Percentiles rank a stretch among this genome's conserved stretches.
Evolutionary conservation across 2,329 filamentous ascomycete species (phyloP).

Genomic region (Metarhizium guizhouense): DNA sequence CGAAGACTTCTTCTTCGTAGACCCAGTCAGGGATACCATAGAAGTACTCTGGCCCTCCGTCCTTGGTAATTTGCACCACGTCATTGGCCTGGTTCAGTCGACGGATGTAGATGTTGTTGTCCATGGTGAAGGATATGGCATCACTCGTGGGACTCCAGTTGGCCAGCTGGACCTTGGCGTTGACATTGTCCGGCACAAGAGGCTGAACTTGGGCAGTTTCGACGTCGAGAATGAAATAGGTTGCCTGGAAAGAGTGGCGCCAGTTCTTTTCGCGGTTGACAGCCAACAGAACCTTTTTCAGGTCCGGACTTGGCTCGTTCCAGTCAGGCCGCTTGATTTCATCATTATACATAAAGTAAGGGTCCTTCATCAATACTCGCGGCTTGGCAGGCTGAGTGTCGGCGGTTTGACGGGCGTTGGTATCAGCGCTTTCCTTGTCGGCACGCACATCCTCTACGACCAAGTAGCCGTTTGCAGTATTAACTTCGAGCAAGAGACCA

Average conservation of each 20-base stretch:
- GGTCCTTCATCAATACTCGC: slow-evolving; percentile 66
- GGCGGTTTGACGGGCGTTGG: slow-evolving; percentile 23
- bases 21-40: slow-evolving; percentile 98
- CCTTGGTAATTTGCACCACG: slow-evolving; percentile 67
- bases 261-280: slow-evolving; percentile 69
- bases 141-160: slow-evolving; percentile 84
- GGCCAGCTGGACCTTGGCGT: slow-evolving; percentile 69
- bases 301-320: slow-evolving; percentile 69
- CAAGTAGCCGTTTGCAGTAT: slow-evolving; percentile 62
- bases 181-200: slow-evolving; percentile 59
- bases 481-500: slow-evolving; percentile 72
- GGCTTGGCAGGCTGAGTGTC: slow-evolving; percentile 33
- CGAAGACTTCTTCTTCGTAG: slow-evolving; percentile 63
- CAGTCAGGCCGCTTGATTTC: slow-evolving; percentile 46
- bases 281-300: slow-evolving; percentile 78
- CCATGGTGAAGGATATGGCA: slow-evolving; percentile 76
- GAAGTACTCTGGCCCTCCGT: slow-evolving; percentile 83
- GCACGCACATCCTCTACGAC: slow-evolving; percentile 78
- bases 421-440: slow-evolving; percentile 13
- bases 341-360: slow-evolving; percentile 51
- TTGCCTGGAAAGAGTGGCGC: slow-evolving; percentile 79
- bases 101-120: slow-evolving; percentile 86
- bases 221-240: slow-evolving; percentile 91
- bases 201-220: slow-evolving; percentile 67
- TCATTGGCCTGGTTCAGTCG: slow-evolving; percentile 42